Base-by-base conservation (phyloP, 129 eudicot species). In the Tanacetum coccineum region DNA sequence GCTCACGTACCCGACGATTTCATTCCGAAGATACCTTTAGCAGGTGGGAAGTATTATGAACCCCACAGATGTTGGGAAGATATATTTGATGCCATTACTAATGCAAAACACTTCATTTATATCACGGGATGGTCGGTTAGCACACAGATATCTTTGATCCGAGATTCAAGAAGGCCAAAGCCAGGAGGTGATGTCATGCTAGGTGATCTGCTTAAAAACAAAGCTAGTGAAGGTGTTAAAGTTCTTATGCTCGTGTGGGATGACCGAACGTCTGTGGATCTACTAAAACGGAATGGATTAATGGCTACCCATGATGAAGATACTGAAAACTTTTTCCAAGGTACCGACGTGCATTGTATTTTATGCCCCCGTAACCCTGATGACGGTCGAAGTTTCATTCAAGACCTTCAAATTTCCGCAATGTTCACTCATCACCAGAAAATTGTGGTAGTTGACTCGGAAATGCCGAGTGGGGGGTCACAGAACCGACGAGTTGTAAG, bases 301-400 rank as follows among this genome's bases (percentile, higher is more conserved):
- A 88, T 88, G 96, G 96, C 89, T n/a, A 85, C 96, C 4, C 96
- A 88, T 66, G 96, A 88, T 53, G 89, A 88, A 74, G 96, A 88
- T 46, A 85, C 96, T 1, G 85, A 61, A 53, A 46, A 70, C 48
- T 88, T 57, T 76, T 88, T 85, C 64, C 58, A 39, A 19, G 79
- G 74, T 59, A 55, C 84, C 0, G 85, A 88, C 4, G 92, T 88
- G 15, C 80, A 85, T 65, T 88, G 96, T 26, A 77, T 88, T 30
- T 69, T 88, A 22, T 88, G 96, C 73, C 96, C 95, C 15, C 84
- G 95, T 0, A 78, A 88, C 62, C 95, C 96, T 1, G 91, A 88
- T 70, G 83, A 85, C 61, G 92, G 96, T 18, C 89, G 83, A 25
- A 85, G 89, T 59, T 50, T 85, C 30, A 80, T 88, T 55, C 89